phyloP scores from a whole-genome alignment of 257 asterid genomes.

The Solanum medicagineum region DNA sequence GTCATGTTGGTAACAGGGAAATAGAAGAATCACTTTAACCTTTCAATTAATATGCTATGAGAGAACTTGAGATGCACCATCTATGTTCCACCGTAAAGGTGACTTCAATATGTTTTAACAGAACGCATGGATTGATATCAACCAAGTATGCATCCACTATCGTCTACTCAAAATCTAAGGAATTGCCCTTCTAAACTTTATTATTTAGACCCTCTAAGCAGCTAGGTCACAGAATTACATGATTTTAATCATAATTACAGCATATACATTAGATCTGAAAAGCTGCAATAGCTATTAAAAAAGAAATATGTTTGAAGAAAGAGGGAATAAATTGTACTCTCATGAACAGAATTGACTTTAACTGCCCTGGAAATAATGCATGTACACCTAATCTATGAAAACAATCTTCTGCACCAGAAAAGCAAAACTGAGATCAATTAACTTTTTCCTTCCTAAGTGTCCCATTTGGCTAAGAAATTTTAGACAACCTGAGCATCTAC shows the following conservation, averaged over 20 bases:
- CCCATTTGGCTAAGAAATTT: neutral
- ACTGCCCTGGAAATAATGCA: neutral
- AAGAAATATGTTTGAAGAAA: neutral
- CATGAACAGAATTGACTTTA: neutral
- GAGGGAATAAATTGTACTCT: neutral
- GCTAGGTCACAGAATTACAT: neutral
- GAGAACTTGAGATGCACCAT: neutral
- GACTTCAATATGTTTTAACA: neutral
- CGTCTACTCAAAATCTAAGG: neutral
- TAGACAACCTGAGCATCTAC: neutral
- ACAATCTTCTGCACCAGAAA: neutral
- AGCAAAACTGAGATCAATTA: neutral
- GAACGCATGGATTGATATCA: neutral
- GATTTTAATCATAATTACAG: neutral
- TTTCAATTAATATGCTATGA: neutral
- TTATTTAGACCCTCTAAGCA: neutral
- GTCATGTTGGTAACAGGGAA: neutral
- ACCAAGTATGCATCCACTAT: neutral
- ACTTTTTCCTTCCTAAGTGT: neutral
- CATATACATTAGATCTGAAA: neutral
- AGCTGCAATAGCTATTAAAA: neutral
- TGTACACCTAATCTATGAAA: neutral
- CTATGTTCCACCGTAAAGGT: neutral
- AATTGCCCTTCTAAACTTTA: neutral
- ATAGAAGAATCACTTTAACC: neutral